Evolutionary conservation across 805 yeast genomes (phyloP).

Genomic region (Candida vartiovaarae): DNA sequence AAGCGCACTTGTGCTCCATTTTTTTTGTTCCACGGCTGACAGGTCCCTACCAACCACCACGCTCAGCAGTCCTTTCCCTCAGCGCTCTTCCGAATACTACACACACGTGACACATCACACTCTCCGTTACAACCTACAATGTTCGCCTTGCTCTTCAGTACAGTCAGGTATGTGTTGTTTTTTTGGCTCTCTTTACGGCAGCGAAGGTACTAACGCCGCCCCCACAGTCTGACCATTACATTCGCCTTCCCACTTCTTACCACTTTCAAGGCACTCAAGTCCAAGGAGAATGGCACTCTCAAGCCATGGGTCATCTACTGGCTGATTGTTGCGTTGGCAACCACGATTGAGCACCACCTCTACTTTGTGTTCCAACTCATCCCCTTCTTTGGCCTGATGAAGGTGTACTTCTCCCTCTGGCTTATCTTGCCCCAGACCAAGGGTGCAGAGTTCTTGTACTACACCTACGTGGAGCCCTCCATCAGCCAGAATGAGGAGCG

Average conservation of each 20-base stretch:
- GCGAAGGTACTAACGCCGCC: constrained; percentile 1
- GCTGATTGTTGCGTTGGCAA: constrained; percentile 47
- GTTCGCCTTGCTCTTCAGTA: constrained; percentile 8
- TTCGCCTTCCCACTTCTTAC: constrained; percentile 54
- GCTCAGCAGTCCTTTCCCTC: no score
- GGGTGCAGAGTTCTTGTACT: constrained; percentile 38
- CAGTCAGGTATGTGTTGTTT: constrained; percentile 8
- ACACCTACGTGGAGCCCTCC: constrained; percentile 31
- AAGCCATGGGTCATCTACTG: constrained; percentile 53
- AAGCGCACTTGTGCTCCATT: no score
- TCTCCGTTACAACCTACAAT: background rate
- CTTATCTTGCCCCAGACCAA: constrained; percentile 45
- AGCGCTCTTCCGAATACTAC: background rate
- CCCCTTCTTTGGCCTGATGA: constrained; percentile 49
- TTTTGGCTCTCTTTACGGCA: background rate
- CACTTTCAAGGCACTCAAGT: constrained; percentile 49
- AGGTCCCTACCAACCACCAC: background rate
- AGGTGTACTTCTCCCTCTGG: constrained; percentile 50
- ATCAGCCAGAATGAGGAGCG: constrained; percentile 28
- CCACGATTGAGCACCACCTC: constrained; percentile 33
- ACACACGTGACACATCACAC: background rate
- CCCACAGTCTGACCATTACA: constrained; percentile 31
- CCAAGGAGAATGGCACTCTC: background rate
- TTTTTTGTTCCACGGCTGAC: no score
- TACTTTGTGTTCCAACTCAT: constrained; percentile 38